Evolutionary conservation across 768 basidiomycete species (phyloP), one percentile per base, ranked within the genome.

Genomic region (Artomyces pyxidatus): DNA sequence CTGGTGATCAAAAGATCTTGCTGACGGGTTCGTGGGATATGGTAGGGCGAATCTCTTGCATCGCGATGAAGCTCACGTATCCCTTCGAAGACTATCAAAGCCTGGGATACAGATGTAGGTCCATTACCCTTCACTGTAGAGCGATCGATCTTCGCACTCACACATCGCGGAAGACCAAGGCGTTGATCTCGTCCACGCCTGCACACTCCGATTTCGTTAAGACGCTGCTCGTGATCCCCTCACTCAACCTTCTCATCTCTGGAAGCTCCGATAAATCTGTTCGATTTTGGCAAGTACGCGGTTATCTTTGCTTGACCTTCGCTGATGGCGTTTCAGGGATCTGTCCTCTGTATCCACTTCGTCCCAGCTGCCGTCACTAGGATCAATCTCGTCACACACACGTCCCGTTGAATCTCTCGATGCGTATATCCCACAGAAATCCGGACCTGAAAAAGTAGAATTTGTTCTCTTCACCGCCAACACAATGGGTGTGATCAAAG

Each of bases 21-120:
- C 76, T 98, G 54, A 91, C 88, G 38, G 93, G 88, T 19, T 93
- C 93, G 40, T 99, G 96, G 96, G 96, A 99, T 63, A 83, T 80
- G 67, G 88, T 80, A 55, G n/a, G 12, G 5, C 17, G 42, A 6
- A 39, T 44, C 46, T 1, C 37, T 8, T 12, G 37, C 41, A 52
- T n/a, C n/a, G n/a, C n/a, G n/a, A n/a, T n/a, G n/a, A n/a, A n/a
- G n/a, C n/a, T n/a, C n/a, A n/a, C n/a, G n/a, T 39, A 14, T 1
- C 37, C 27, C 47, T 21, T 23, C 29, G 42, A 59, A 97, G 90
- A 83, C 83, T 0, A 88, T 99, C 65, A 85, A 81, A 63, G 49
- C 94, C 6, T 98, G 94, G 94, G 73, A 94, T 60, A 78, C 76
- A 9, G 63, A 77, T 55, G 95, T 94, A 57, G 43, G 76, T 50